Base-by-base conservation (phyloP, 192 early-diverging fungal genomes). In the Coemansia sp. region DNA sequence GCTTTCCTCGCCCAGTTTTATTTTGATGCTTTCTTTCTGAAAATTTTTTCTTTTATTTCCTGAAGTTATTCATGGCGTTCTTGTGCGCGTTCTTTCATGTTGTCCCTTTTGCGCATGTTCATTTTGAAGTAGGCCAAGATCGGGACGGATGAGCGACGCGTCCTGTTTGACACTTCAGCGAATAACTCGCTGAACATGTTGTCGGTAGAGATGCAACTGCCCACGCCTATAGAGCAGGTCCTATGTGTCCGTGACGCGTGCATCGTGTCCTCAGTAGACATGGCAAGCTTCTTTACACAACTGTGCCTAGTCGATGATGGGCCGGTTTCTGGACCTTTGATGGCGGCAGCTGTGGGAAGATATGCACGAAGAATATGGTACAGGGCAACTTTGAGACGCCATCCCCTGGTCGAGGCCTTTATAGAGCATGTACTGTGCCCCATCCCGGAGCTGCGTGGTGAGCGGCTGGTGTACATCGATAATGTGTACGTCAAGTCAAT, bases 401-500 rank as follows among this genome's bases (percentile, higher is more conserved):
- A 1, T 51, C 65, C 1, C 54, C 60, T 36, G 45, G 32, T 2
- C 45, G n/a, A 47, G 12, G 34, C 32, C 3, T 47, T 47, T n/a
- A 38, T 60, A 4, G 0, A 20, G 14, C 53, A 56, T 19, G 28
- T 67, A 0, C 27, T 60, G 7, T 3, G 17, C 10, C 18, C 19
- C 1, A 20, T 40, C 0, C 21, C 31, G 16, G 1, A 22, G 8
- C 27, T 60, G 33, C 18, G n/a, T 0, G 40, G 47, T 17, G 48
- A 59, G 13, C 12, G 55, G 0, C 30, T 60, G 8, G 22, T 54
- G 4, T 67, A 67, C 25, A 60, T 67, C 10, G 57, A 67, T 44
- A 67, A 67, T 16, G 41, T 67, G 1, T 67, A 67, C 11, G 16
- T 67, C 2, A 60, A 60, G 28, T 16, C 14, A 6, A 54, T 23